Base-by-base conservation (phyloP, 2,329 filamentous ascomycete species). In the Lachnellula willkommii region DNA sequence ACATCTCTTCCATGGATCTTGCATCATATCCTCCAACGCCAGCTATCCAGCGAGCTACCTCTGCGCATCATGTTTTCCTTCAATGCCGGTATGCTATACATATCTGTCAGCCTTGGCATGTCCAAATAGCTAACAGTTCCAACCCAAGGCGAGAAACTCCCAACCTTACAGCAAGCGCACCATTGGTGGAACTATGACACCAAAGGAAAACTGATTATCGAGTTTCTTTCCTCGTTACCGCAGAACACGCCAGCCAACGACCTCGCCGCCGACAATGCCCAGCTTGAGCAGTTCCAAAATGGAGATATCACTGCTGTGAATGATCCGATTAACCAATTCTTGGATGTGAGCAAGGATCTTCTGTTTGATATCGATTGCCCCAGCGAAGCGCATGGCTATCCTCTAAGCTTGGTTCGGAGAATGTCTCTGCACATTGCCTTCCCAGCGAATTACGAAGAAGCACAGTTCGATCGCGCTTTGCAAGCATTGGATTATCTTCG, bases 21-120 rank as follows among this genome's bases (percentile, higher is more conserved):
- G 8, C 52, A 63, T 45, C 59, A 63, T 49, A 54, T 66, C n/a
- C 49, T 65, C 40, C 51, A 61, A 50, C 53, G 53, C 4, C 37
- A 59, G 24, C 24, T 60, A 14, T 53, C 57, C 2, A 50, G 49
- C 28, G 61, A 66, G 48, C 45, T 67, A 22, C 60, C 65, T 8
- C 51, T 65, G 2, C 60, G 60, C n/a, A 65, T 62, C 26, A 68
- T 68, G 66, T 68, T 65, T 24, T 61, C 63, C 5, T 65, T 65
- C 48, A 68, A 67, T 53, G 51, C 63, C 24, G 65, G 66, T 66
- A 63, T n/a, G 61, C 14, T 14, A 24, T 20, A 11, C 6, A 47
- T 47, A 28, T 28, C 11, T 47, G 12, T 45, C 15, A 17, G 20
- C 11, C 6, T 22, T 45, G 6, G 9, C 22, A 47, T 15, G 24